phyloP scores from a whole-genome alignment of 257 asterid genomes.

The Salvia hispanica region DNA sequence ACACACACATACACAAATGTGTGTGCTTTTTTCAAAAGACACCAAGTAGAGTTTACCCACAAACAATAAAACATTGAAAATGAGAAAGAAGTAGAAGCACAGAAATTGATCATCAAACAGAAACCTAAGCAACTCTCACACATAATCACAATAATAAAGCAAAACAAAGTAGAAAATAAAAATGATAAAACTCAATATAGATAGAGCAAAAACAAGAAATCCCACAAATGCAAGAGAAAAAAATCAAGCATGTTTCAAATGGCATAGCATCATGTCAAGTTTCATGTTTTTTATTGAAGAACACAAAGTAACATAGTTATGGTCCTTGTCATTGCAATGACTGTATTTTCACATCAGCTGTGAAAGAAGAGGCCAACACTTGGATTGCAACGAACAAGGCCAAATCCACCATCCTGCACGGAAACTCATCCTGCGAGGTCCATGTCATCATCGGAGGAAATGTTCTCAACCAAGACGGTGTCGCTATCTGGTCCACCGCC shows the following conservation, averaged over 20 bases:
- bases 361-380: slow-evolving; percentile 5
- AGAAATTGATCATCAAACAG: neutral
- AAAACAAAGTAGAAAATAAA: neutral
- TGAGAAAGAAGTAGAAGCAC: no score
- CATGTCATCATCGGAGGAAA: slow-evolving; percentile 46
- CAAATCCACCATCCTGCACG: neutral
- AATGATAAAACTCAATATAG: neutral
- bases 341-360: slow-evolving; percentile 12
- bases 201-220: neutral
- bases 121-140: neutral
- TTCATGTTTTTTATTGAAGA: neutral
- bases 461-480: slow-evolving; percentile 2
- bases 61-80: no score
- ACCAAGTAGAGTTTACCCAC: no score
- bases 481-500: slow-evolving; percentile 28
- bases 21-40: no score
- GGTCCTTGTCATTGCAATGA: no score
- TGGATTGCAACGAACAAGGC: slow-evolving; percentile 22
- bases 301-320: neutral
- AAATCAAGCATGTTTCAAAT: neutral
- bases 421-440: slow-evolving; percentile 41
- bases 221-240: neutral
- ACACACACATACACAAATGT: slow-evolving; percentile 20
- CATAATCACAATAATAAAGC: slow-evolving; percentile 3
- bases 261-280: slow-evolving; percentile 16